Evolutionary conservation across 768 basidiomycete species (phyloP).

Genomic region (Lactarius tabidus): DNA sequence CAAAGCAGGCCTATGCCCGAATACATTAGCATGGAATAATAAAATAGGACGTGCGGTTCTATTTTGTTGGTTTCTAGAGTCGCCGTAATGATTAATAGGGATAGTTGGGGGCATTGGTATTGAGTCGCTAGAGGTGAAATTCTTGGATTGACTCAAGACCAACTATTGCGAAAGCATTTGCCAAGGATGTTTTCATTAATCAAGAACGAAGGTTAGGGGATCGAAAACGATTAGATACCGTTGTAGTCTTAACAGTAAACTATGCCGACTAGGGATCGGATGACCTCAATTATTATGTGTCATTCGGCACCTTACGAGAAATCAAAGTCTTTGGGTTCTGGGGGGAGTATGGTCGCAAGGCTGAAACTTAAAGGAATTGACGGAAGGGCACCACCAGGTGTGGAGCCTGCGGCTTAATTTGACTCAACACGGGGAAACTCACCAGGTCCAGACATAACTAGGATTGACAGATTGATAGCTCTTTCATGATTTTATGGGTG

Average conservation of each 20-base stretch:
- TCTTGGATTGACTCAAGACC: slow-evolving; percentile 80
- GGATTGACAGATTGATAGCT: slow-evolving; percentile 48
- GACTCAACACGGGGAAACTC: slow-evolving; percentile 80
- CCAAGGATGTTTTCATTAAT: too few species aligned
- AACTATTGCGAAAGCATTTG: too few species aligned
- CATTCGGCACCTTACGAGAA: background rate
- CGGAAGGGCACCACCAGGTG: slow-evolving; percentile 77
- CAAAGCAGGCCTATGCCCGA: slow-evolving; percentile 73
- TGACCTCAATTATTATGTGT: too few species aligned
- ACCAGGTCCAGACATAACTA: slow-evolving; percentile 71
- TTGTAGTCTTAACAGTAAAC: too few species aligned
- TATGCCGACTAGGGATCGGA: too few species aligned
- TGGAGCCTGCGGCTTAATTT: slow-evolving; percentile 83
- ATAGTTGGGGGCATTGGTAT: slow-evolving; percentile 82
- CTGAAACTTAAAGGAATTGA: slow-evolving; percentile 48
- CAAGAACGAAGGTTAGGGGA: too few species aligned
- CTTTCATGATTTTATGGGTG: slow-evolving; percentile 79
- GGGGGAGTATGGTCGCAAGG: slow-evolving; percentile 76
- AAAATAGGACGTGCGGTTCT: slow-evolving; percentile 53
- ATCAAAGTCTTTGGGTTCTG: slow-evolving; percentile 67
- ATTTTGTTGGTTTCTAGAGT: too few species aligned
- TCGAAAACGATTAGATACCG: too few species aligned
- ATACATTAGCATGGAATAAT: slow-evolving; percentile 84
- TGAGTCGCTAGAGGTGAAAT: slow-evolving; percentile 81
- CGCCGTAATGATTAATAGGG: too few species aligned